phyloP scores from a whole-genome alignment of 129 eudicot genomes.

The Centella asiatica region DNA sequence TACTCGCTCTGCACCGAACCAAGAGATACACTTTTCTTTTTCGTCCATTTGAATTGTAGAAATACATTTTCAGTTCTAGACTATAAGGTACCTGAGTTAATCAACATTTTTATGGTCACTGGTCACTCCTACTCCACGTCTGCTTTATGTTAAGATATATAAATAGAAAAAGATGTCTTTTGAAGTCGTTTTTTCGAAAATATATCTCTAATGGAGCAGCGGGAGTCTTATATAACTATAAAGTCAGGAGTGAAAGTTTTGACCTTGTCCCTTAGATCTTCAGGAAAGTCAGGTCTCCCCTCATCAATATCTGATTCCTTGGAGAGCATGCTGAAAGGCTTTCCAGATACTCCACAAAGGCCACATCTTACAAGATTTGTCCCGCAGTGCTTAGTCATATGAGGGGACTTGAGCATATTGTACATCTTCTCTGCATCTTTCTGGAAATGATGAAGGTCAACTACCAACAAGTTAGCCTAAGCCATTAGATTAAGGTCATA shows the following conservation, averaged over 20 bases:
- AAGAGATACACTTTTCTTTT: no score
- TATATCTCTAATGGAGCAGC: no score
- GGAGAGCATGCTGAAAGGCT: conserved; percentile 32
- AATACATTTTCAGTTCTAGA: no score
- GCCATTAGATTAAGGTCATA: background rate
- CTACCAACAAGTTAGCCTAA: background rate
- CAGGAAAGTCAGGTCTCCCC: conserved; percentile 26
- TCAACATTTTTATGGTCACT: no score
- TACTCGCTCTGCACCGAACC: no score
- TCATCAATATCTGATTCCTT: conserved; percentile 26
- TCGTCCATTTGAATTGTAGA: no score
- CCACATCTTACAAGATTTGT: conserved; percentile 40
- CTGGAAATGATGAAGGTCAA: conserved; percentile 30
- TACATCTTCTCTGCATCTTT: conserved; percentile 66
- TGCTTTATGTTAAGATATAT: no score
- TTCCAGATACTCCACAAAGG: conserved; percentile 47
- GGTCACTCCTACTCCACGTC: no score
- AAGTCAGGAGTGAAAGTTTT: conserved; percentile 3
- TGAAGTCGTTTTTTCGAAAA: no score
- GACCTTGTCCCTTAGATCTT: conserved; percentile 49
- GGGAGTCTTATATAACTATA: no score
- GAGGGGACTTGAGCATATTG: conserved; percentile 37
- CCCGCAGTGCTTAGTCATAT: conserved; percentile 27
- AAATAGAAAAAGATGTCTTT: no score
- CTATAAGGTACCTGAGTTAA: no score